Evolutionary conservation across 83 land plant genomes (phyloP).

Genomic region (Larix sibirica): DNA sequence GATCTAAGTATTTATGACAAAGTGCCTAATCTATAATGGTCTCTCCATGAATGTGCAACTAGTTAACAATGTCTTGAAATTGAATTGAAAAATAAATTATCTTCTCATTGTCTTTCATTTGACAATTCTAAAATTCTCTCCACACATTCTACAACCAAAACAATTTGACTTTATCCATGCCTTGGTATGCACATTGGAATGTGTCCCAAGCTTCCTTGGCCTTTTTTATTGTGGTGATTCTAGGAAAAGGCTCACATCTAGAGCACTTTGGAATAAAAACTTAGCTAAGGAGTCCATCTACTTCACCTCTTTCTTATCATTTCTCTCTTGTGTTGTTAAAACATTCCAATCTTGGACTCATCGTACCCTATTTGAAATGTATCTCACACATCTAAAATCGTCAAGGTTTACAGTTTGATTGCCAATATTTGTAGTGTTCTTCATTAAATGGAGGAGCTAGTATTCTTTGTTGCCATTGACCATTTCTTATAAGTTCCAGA

Average conservation of each 20-base stretch:
- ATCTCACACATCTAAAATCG: not conserved
- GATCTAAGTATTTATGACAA: not conserved
- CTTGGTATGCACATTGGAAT: not conserved
- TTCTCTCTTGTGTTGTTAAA: not conserved
- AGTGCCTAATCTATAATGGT: not conserved
- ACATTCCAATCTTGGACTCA: not conserved
- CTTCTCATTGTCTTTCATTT: not conserved
- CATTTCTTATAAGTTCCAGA: no score
- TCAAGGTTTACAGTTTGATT: no score
- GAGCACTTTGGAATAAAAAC: not conserved
- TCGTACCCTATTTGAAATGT: not conserved
- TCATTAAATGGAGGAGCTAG: not conserved
- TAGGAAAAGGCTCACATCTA: not conserved
- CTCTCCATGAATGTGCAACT: not conserved
- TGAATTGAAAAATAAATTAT: not conserved
- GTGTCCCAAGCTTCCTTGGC: not conserved
- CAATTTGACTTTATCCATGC: not conserved
- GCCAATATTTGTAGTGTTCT: not conserved
- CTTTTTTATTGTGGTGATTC: not conserved
- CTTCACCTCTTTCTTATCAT: not conserved
- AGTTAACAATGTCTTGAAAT: not conserved
- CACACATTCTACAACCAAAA: not conserved
- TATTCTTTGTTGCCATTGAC: no score
- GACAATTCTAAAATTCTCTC: not conserved
- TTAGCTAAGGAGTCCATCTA: not conserved